Evolutionary conservation across 805 yeast genomes (phyloP), one percentile per base, ranked within the genome.

Genomic region (Jamesozyma lodderae): DNA sequence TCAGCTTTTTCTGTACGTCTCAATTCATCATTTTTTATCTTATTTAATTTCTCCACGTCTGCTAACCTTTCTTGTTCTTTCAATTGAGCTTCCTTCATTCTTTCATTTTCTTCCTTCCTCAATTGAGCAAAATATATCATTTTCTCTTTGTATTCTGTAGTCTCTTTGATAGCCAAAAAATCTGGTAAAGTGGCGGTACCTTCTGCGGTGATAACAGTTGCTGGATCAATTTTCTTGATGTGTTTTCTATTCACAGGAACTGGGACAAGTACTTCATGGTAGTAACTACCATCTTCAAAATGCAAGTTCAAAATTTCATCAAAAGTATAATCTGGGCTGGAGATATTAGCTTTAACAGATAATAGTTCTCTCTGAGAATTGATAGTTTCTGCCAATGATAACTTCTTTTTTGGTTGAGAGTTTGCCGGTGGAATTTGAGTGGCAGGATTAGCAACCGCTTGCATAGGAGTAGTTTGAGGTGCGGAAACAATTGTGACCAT

Each of bases 261-360:
- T 16, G 51, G 49, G 10, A 54, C 55, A 8, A 39, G 39, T 3
- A 49, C 46, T 35, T 52, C 57, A 15, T 44, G 57, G 40, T 55
- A 58, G 40, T 55, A 58, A 16, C 55, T 45, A 4, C 54, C 59
- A 23, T 55, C 59, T 5, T 28, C 33, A 29, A 41, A 48, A 17
- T 43, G 50, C 34, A 52, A 40, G 8, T 46, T 35, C 18, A 56
- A 43, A 6, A 58, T 40, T 37, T 59, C 57, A 22, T 51, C 51
- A 14, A 51, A 51, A 4, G 55, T 52, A 20, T 41, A 52, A 39
- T 55, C 60, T 13, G 35, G 46, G 18, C 50, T 42, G 2, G 44
- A 36, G 14, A 50, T 35, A 27, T 36, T 27, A 13, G 55, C 47
- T 4, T 15, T 40, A 5, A 44, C 35, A 4, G 17, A 23, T 18